phyloP scores from a whole-genome alignment of 2,329 filamentous ascomycete genomes.

The Sporothrix protearum region DNA sequence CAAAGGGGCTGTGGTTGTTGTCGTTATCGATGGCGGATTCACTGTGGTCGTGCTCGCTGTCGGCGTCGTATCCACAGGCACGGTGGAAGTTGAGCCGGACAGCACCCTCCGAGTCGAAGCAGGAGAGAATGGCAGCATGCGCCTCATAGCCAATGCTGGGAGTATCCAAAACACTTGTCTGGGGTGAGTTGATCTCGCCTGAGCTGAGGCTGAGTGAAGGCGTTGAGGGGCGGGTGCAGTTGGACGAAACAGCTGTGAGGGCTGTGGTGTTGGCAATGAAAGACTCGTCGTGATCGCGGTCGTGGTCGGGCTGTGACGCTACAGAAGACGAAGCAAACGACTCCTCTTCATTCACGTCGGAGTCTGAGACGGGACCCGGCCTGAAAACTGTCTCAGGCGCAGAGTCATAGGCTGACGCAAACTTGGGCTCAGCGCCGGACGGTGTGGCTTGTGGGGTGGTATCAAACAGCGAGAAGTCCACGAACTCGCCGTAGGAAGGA shows the following conservation, averaged over 20 bases:
- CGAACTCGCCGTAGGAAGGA: slow-evolving; percentile 10
- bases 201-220: slow-evolving; percentile 21
- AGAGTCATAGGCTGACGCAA: too few relatives aligned
- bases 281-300: slow-evolving; percentile 7
- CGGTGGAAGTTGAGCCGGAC: background rate
- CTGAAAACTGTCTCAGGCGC: too few relatives aligned
- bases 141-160: background rate
- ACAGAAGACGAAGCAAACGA: slow-evolving; percentile 1
- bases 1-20: background rate
- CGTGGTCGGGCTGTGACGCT: background rate
- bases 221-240: slow-evolving; percentile 20
- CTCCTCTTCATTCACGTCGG: slow-evolving; percentile 1
- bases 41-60: background rate
- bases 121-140: background rate
- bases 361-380: background rate
- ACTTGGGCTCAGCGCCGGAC: background rate
- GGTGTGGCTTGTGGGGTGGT: background rate
- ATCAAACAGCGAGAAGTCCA: background rate
- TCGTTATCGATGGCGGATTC: background rate
- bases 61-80: slow-evolving; percentile 5
- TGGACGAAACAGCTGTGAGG: background rate
- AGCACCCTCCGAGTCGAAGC: slow-evolving; percentile 9
- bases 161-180: slow-evolving; percentile 20
- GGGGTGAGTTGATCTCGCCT: slow-evolving; percentile 17
- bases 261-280: background rate